phyloP scores from a whole-genome alignment of 352 stramenopile species.

The Phytophthora sp. region DNA sequence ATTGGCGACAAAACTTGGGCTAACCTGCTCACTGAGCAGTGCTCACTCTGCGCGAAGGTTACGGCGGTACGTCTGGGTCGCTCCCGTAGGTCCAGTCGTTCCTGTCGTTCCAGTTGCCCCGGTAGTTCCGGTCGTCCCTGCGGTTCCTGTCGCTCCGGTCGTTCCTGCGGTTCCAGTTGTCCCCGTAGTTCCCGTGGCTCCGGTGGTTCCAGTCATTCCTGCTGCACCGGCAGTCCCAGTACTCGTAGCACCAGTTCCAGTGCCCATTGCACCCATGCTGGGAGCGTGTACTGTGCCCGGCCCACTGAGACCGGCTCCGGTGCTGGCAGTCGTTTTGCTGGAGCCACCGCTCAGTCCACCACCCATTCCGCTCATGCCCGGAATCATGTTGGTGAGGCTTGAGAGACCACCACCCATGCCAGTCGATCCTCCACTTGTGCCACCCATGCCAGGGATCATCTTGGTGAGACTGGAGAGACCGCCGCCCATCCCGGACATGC shows the following conservation, averaged over 20 bases:
- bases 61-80: background rate
- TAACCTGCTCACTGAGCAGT: background rate
- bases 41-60: background rate
- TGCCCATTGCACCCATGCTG: background rate
- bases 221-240: background rate
- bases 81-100: background rate
- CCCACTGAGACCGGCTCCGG: background rate
- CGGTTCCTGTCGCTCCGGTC: background rate
- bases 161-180: background rate
- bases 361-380: background rate
- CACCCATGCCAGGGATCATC: background rate
- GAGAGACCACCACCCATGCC: background rate
- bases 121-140: background rate
- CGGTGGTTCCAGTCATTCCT: background rate
- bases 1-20: background rate
- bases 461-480: background rate
- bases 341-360: background rate
- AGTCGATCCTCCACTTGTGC: background rate
- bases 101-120: no score
- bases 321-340: background rate
- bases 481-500: background rate
- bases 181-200: background rate
- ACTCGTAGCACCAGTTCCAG: background rate
- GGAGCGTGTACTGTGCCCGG: constrained; percentile 1
- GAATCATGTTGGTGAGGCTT: background rate